Base-by-base conservation (phyloP, 371 early-diverging fungal species). In the Basidiobolus heterosporus region DNA sequence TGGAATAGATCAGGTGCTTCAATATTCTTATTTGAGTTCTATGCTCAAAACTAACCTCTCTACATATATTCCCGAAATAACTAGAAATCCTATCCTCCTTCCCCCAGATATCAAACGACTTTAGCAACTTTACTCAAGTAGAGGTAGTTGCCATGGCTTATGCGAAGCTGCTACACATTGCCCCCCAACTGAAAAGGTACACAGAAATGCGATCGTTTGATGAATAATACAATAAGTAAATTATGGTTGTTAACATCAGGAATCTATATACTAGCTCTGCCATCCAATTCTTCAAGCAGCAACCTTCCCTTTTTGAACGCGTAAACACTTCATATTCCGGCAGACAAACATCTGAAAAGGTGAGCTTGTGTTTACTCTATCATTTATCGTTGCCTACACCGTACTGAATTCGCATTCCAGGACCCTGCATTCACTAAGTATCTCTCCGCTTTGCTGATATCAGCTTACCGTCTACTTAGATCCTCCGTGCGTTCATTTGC, bases 171-270 rank as follows among this genome's bases (percentile, higher is more conserved):
- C 56, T 85, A 41, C 74, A 78, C 18, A 70, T 75, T 37, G 72
- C 74, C 21, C 87, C 90, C 36, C 88, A 89, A 59, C 62, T 85
- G 6, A 66, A 70, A 57, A 71, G 79, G 71, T 76, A 69, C 22
- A 43, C 45, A 19, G 38, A 55, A 40, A 41, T 11, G 13, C 8
- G n/a, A 24, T 16, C 21, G 3, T 39, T 15, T 5, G 11, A 13
- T 8, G 13, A 11, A 38, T 40, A 50, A 15, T 21, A 17, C 8
- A 17, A 3, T n/a, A 17, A 38, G 24, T 22, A 16, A 2, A 37
- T 8, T 11, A 15, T 41, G 11, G 9, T 8, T 7, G 9, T 8
- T 7, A 15, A 14, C 19, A 21, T 37, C 19, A 15, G 6, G 17
- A 30, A 19, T n/a, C 22, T 14, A 3, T 38, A 15, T 13, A 22